A percentile compares a stretch with the other conserved stretches of the same genome.
phyloP scores from a whole-genome alignment of 306 rosid species.

The Cucurbita ficifolia region DNA sequence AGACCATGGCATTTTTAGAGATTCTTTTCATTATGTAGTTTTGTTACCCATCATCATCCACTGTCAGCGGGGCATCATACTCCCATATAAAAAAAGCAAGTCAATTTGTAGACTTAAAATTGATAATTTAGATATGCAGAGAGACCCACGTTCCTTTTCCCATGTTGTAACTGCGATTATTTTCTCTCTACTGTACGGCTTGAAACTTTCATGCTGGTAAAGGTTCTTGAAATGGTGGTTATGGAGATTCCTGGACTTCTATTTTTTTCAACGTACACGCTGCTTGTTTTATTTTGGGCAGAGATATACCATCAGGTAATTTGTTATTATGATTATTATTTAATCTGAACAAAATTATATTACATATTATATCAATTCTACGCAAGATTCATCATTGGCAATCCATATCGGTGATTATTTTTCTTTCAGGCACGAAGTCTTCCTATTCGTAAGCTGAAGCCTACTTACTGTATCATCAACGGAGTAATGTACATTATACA shows the following conservation, averaged over 20 bases:
- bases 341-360: not conserved
- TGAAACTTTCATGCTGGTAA: conserved; percentile 8
- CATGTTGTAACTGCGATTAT: not conserved
- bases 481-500: conserved; percentile 45
- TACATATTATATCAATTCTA: not conserved
- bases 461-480: conserved; percentile 42
- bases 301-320: conserved; percentile 74
- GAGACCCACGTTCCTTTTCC: not conserved
- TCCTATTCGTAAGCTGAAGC: conserved; percentile 46
- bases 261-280: conserved; percentile 67
- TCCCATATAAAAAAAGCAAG: not conserved
- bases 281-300: conserved; percentile 76
- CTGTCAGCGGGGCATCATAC: not conserved
- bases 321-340: not conserved
- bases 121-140: not conserved
- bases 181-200: conserved; percentile 3
- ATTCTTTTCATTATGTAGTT: not conserved
- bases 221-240: conserved; percentile 46
- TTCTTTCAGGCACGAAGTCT: conserved; percentile 58
- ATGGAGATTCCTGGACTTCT: conserved; percentile 76
- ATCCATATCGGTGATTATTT: conserved; percentile 9
- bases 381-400: not conserved
- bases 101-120: not conserved
- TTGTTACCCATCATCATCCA: not conserved
- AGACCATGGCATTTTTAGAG: not conserved